Conservation (phyloP, 2,329 filamentous ascomycete genomes). For the Raffaelea ambrosiae region DNA sequence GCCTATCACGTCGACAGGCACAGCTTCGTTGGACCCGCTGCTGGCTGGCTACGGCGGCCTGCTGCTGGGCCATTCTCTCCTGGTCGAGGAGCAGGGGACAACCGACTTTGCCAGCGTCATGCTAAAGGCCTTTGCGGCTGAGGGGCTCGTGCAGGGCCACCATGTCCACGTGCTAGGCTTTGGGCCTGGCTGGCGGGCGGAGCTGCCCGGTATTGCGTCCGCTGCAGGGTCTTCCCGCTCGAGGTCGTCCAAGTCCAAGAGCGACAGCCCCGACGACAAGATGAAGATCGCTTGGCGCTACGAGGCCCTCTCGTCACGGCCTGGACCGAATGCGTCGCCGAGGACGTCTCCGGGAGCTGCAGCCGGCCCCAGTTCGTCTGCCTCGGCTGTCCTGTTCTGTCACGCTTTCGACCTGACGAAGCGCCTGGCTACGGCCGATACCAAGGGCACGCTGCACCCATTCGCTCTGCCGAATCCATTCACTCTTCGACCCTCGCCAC, state of each 20-base stretch:
- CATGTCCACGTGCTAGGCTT: conserved; percentile 77
- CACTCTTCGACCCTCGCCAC: conserved; percentile 11
- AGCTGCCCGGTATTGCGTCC: conserved; percentile 64
- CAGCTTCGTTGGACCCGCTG: conserved; percentile 72
- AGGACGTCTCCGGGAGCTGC: neutral
- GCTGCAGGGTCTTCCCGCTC: conserved; percentile 20
- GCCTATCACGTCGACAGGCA: conserved; percentile 84
- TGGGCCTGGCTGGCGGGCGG: conserved; percentile 70
- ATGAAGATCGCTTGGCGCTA: conserved; percentile 99
- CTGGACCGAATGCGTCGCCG: neutral
- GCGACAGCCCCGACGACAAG: conserved; percentile 48
- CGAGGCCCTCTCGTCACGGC: conserved; percentile 53
- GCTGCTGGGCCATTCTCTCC: conserved; percentile 67
- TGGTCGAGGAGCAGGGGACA: conserved; percentile 83
- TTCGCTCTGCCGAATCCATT: conserved; percentile 41
- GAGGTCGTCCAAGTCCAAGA: conserved; percentile 16
- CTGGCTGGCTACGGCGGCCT: conserved; percentile 82
- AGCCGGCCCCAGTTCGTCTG: neutral
- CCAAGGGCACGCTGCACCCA: conserved; percentile 41
- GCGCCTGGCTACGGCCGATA: conserved; percentile 42
- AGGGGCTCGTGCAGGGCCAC: conserved; percentile 88
- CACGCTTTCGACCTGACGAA: conserved; percentile 67
- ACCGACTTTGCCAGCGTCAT: conserved; percentile 87
- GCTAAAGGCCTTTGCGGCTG: conserved; percentile 81
- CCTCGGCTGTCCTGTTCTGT: conserved; percentile 44